Base-by-base conservation (phyloP, 257 asterid genomes). In the Mentha longifolia region DNA sequence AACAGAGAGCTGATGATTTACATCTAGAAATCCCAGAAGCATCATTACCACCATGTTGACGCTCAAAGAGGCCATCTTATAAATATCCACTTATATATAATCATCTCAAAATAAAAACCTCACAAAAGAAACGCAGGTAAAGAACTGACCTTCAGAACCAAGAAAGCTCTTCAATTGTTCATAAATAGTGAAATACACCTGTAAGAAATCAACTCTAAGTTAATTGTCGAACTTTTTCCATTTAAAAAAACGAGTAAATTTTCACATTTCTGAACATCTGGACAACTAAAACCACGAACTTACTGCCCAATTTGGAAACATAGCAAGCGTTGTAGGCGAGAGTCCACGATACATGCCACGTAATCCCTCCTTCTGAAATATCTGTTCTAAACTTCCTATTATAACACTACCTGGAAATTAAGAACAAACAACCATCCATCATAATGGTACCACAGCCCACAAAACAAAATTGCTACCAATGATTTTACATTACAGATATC, bases 331-430 rank as follows among this genome's bases (percentile, higher is more conserved):
- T 0, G 96, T 92, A 28, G 98, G 95, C 42, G 98, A 83, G 75
- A 92, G 96, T 43, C 98, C 98, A 20, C 96, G 88, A 75, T 89
- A 92, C 93, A 92, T 86, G 77, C 96, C 97, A 35, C 96, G 96
- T 61, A 86, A 56, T 55, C 97, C 97, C 81, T 92, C 95, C 82
- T 84, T 92, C 78, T 82, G 89, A 78, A 92, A 82, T 76, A 92
- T 89, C 66, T 82, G 92, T 65, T 89, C 89, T 77, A 92, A 86
- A 79, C 91, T 92, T 69, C 90, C 90, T 70, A 89, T 80, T 73
- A 92, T 89, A 47, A 92, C 83, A 81, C 92, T 85, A 76, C 98
- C 96, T 87, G 93, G 63, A 68, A 67, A 63, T 68, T 61, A 79
- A 33, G 35, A 45, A 70, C n/a, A 65, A 71, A 67, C 22, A 81